Conservation (phyloP, 1,139 yeast species). For the Pichia sp. region DNA sequence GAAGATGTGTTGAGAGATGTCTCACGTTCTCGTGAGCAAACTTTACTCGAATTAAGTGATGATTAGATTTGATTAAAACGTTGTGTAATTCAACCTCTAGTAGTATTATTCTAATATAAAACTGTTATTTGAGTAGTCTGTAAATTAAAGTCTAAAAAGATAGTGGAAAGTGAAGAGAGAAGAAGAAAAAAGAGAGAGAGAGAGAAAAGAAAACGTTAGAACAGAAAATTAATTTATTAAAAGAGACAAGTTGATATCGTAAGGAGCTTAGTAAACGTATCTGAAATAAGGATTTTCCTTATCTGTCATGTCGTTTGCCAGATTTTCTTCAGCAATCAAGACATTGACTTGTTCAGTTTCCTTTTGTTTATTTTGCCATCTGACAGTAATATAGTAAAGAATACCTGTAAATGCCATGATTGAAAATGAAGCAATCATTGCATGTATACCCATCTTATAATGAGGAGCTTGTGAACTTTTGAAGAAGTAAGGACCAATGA, state of each 20-base stretch:
- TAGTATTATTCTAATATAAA: too few species aligned
- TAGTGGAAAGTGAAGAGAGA: neutral
- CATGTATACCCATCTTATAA: constrained; percentile 41
- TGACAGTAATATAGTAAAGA: constrained; percentile 9
- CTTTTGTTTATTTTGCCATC: constrained; percentile 1
- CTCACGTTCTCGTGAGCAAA: neutral
- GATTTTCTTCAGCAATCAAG: neutral
- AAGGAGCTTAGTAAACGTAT: neutral
- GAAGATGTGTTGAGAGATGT: constrained; percentile 2
- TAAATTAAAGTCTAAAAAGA: too few species aligned
- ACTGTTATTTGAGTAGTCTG: too few species aligned
- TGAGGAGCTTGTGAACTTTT: constrained; percentile 45
- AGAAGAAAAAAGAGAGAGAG: neutral
- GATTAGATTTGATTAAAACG: too few species aligned
- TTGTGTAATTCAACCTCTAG: too few species aligned
- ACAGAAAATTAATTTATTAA: too few species aligned
- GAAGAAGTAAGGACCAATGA: constrained; percentile 67
- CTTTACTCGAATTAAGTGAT: neutral
- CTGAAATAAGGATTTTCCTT: neutral
- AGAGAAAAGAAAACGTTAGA: too few species aligned
- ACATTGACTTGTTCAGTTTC: neutral
- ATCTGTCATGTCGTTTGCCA: neutral
- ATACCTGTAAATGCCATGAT: constrained; percentile 27
- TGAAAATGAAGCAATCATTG: constrained; percentile 33
- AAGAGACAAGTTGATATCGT: too few species aligned